Base-by-base conservation (phyloP, 768 basidiomycete genomes). In the Mycena galopus region DNA sequence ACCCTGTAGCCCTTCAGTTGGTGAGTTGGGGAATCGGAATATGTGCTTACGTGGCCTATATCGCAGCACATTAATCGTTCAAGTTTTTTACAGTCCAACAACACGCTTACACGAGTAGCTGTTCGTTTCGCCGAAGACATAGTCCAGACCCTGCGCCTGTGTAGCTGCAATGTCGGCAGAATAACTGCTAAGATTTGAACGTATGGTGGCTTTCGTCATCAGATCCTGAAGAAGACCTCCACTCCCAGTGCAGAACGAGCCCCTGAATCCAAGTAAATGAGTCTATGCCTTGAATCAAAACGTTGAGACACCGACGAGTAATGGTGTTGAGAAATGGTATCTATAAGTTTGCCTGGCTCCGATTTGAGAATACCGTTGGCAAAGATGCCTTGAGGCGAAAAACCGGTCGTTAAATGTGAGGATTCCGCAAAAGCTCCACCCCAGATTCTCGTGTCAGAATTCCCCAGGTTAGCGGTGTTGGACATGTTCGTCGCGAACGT, bases 91-190 rank as follows among this genome's bases (percentile, higher is more conserved):
- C 17, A 14, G 25, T 37, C 21, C 17, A 21, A 57, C 14, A 11
- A 21, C 30, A 57, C 32, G 21, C 61, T 33, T 21, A 62, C 86
- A 85, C 44, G 82, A 78, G 77, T 84, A 85, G 75, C 89, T 89
- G 72, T 90, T 90, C 2, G 88, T 90, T 77, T 90, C 89, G 23
- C 92, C 93, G 0, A 93, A 80, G 23, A 93, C 84, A 75, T 91
- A 93, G 27, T 85, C 79, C 21, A 93, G 80, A 4, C 87, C 86
- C 5, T 82, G 78, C 19, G 78, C 82, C 25, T 82, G 79, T 1
- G 88, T 86, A 8, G 87, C 89, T 9, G 80, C 76, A 59, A 93
- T 88, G 77, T 93, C 92, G 3, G 89, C 83, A 29, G 77, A 76
- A 71, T 87, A 92, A 17, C 74, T 47, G 3, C 87, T 82, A 35